Evolutionary conservation across 768 basidiomycete species (phyloP).

Genomic region (Pulveroboletus sp.): DNA sequence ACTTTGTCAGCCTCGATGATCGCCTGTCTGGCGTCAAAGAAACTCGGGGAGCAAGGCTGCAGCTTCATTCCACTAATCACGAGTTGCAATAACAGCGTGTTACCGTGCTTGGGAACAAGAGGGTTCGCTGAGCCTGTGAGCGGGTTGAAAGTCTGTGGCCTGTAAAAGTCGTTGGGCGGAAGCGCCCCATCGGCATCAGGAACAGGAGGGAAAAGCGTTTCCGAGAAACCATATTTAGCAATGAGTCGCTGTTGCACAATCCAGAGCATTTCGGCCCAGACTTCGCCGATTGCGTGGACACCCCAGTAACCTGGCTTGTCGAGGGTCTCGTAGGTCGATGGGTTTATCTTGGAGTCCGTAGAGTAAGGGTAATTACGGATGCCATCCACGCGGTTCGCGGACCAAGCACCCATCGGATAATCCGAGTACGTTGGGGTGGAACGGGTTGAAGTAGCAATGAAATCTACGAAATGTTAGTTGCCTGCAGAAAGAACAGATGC

Average conservation of each 20-base stretch:
- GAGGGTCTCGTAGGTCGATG: slow-evolving; percentile 90
- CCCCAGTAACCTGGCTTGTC: slow-evolving; percentile 95
- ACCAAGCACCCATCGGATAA: slow-evolving; percentile 95
- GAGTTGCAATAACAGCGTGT: slow-evolving; percentile 81
- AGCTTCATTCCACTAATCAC: slow-evolving; percentile 93
- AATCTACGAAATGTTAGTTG: slow-evolving; percentile 43
- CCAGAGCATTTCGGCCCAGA: slow-evolving; percentile 94
- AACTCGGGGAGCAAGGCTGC: slow-evolving; percentile 85
- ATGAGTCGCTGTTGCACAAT: slow-evolving; percentile 73
- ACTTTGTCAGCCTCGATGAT: slow-evolving; percentile 89
- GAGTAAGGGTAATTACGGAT: slow-evolving; percentile 92
- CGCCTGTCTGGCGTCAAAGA: slow-evolving; percentile 88
- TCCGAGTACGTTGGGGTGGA: slow-evolving; percentile 70
- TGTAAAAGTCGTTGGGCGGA: slow-evolving; percentile 72
- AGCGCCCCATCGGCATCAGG: slow-evolving; percentile 61
- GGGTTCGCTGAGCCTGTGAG: slow-evolving; percentile 34
- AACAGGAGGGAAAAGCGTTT: slow-evolving; percentile 77
- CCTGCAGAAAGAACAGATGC: background rate
- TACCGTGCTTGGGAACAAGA: slow-evolving; percentile 87
- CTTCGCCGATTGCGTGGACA: slow-evolving; percentile 89
- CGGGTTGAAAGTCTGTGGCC: slow-evolving; percentile 33
- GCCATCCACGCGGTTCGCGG: slow-evolving; percentile 69
- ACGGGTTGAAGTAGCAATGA: slow-evolving; percentile 84
- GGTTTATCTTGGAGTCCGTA: slow-evolving; percentile 73
- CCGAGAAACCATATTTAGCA: slow-evolving; percentile 76